Percentiles rank a stretch among this genome's conserved stretches.
phyloP scores from a whole-genome alignment of 352 stramenopile genomes.

The Pythium aquatile region DNA sequence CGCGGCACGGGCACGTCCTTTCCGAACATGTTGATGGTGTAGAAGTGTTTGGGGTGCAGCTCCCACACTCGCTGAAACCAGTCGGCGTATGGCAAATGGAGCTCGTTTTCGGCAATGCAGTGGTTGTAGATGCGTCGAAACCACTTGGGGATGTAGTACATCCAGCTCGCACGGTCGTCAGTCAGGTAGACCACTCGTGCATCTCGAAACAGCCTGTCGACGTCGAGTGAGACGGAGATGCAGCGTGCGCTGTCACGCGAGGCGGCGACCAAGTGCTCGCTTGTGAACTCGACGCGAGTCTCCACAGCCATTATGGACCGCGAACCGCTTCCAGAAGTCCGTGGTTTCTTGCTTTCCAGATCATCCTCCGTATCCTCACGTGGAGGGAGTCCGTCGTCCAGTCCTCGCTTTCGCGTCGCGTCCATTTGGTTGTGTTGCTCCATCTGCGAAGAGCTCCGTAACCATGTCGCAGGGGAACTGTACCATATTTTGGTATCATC shows the following conservation, averaged over 20 bases:
- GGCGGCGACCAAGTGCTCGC: slow-evolving; percentile 15
- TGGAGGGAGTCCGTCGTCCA: background rate
- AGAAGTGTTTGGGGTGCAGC: slow-evolving; percentile 49
- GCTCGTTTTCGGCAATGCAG: slow-evolving; percentile 11
- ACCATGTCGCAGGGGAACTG: background rate
- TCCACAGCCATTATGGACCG: background rate
- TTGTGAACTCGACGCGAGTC: slow-evolving; percentile 24
- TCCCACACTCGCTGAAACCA: slow-evolving; percentile 47
- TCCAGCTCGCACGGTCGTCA: slow-evolving; percentile 41
- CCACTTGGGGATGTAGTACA: slow-evolving; percentile 65
- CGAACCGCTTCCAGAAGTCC: background rate
- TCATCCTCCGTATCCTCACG: background rate
- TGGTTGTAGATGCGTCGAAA: slow-evolving; percentile 43
- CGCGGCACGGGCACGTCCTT: slow-evolving; percentile 54
- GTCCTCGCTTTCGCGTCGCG: background rate
- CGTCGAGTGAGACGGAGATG: slow-evolving; percentile 26
- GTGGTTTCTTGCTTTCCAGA: slow-evolving; percentile 2
- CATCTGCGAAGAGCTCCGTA: background rate
- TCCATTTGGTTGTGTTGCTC: background rate
- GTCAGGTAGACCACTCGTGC: slow-evolving; percentile 32
- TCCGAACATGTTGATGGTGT: slow-evolving; percentile 75
- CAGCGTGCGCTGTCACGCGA: slow-evolving; percentile 21
- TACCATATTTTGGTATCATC: background rate
- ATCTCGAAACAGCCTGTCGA: slow-evolving; percentile 26
- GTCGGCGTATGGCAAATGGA: slow-evolving; percentile 23